Conservation (phyloP, 2,329 filamentous ascomycete genomes). For the Boeremia exigua region DNA sequence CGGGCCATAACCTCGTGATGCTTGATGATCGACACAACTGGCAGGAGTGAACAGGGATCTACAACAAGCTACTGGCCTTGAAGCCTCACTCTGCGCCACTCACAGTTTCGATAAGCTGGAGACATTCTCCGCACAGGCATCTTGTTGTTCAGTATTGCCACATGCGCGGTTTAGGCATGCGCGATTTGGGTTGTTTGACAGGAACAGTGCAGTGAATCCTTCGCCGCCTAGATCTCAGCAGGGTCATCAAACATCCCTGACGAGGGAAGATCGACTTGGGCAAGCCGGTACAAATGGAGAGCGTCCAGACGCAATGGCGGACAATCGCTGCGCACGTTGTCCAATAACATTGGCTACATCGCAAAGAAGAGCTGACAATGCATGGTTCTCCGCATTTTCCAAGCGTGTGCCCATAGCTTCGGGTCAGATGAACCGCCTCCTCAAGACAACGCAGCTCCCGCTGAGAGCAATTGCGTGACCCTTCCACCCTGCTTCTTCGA, state of each 20-base stretch:
- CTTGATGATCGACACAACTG: slow-evolving; percentile 3
- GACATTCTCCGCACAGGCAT: slow-evolving; percentile 5
- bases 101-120: background rate
- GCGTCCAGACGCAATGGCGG: slow-evolving; percentile 7
- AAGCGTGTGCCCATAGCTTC: slow-evolving; percentile 16
- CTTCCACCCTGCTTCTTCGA: background rate
- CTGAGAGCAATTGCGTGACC: background rate
- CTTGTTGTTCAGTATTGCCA: background rate
- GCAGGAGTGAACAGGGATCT: slow-evolving; percentile 4
- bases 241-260: slow-evolving; percentile 3
- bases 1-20: background rate
- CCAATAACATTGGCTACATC: slow-evolving; percentile 2
- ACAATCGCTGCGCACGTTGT: slow-evolving; percentile 2
- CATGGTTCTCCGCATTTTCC: slow-evolving; percentile 17
- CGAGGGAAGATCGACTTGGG: slow-evolving; percentile 1
- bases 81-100: slow-evolving; percentile 16
- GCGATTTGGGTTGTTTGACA: slow-evolving; percentile 6
- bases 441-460: slow-evolving; percentile 9
- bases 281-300: slow-evolving; percentile 1
- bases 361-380: slow-evolving; percentile 4
- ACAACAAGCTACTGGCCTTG: background rate
- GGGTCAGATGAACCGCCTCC: slow-evolving; percentile 12
- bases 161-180: slow-evolving; percentile 9
- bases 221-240: slow-evolving; percentile 5
- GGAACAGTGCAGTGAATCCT: slow-evolving; percentile 7